Evolutionary conservation across 116 monocot genomes (phyloP), one percentile per base, ranked within the genome.

Genomic region (Posidonia oceanica): DNA sequence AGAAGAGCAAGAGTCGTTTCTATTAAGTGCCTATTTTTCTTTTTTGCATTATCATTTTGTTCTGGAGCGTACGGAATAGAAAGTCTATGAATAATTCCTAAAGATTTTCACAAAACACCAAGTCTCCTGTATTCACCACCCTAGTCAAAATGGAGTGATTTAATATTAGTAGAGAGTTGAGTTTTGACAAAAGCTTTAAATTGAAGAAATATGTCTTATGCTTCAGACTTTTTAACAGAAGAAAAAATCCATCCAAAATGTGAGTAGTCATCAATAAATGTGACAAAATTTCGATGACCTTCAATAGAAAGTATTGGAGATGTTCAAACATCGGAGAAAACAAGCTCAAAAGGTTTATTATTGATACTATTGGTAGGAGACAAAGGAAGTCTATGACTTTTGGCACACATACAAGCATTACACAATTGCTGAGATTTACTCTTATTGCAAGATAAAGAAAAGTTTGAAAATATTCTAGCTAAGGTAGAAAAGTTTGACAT

Each of bases 211-310:
- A 42, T 57, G 12, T 17, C 7, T 37, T 18, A 20, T 2, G 66
- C 39, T 55, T 64, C 56, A 39, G 18, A 53, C n/a, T 74, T 74
- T 12, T 3, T 2, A 54, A n/a, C n/a, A 2, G 64, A 3, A 17
- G n/a, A 64, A 73, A 20, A 73, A 53, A 73, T 15, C 53, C 73
- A 64, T 17, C 13, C 16, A 54, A 52, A n/a, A 0, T 11, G 0
- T 17, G 52, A 62, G 13, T 14, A 71, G 39, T 63, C n/a, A 39
- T 73, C 73, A 36, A 73, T 64, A 64, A 64, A 64, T 2, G 6
- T 37, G 5, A 53, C 36, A 73, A 52, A 64, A 14, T 64, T 64
- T 29, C 22, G 1, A 54, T 40, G 4, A 15, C 64, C 73, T 53
- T 63, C 14, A 52, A 14, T 37, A 7, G 54, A 52, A 4, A 17